A percentile compares a stretch with the other conserved stretches of the same genome.
These are phyloP conservation scores for Calcarisporium arbuscula DNA, from an alignment of 2,329 filamentous ascomycete species.

Conservation along the genomic window DNA sequence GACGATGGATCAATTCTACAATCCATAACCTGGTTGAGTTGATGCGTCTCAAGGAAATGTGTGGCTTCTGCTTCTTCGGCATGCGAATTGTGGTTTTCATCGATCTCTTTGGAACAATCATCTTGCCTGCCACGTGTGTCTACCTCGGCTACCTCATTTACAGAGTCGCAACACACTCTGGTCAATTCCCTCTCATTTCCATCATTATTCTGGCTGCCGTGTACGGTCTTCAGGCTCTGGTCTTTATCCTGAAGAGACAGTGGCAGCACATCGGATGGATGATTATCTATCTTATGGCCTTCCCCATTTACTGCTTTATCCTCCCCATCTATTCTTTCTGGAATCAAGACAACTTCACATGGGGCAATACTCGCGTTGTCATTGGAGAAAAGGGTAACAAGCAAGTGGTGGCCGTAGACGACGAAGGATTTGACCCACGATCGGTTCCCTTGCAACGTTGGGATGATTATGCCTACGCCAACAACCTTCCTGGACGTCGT, in stretches of 20 bases:
- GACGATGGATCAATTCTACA: constrained; percentile 99
- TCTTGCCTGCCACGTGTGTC: constrained; percentile 79
- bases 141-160: constrained; percentile 90
- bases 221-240: constrained; percentile 91
- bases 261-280: constrained; percentile 99
- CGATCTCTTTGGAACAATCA: constrained; percentile 86
- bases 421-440: constrained; percentile 82
- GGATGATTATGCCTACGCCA: constrained; percentile 87
- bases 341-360: constrained; percentile 98
- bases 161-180: constrained; percentile 58
- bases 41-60: constrained; percentile 85
- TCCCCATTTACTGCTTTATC: constrained; percentile 86
- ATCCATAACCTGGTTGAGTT: constrained; percentile 94
- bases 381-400: constrained; percentile 90
- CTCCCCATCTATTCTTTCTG: constrained; percentile 97
- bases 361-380: constrained; percentile 97
- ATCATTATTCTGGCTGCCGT: constrained; percentile 84
- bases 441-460: constrained; percentile 91
- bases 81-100: constrained; percentile 97
- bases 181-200: constrained; percentile 79
- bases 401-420: constrained; percentile 79
- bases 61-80: constrained; percentile 97
- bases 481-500: constrained; percentile 86
- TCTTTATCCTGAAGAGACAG: constrained; percentile 94
- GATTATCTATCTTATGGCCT: constrained; percentile 96